Base-by-base conservation (phyloP, 2,329 filamentous ascomycete species). In the Calonectria pauciramosa region DNA sequence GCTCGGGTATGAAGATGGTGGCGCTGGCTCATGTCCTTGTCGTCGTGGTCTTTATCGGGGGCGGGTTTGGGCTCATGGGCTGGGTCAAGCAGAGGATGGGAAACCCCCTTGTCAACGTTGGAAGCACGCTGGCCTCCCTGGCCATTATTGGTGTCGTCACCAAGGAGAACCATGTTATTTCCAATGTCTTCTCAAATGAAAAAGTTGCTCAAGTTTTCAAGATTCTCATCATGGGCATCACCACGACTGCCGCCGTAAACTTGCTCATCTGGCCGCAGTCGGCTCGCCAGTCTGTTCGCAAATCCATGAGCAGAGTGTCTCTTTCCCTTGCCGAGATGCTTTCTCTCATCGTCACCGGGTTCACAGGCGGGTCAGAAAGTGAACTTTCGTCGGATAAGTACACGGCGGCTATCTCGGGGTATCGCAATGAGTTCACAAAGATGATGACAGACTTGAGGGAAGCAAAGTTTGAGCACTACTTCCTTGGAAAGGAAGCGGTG, bases 71-170 rank as follows among this genome's bases (percentile, higher is more conserved):
- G 0, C 93, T 98, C 77, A 90, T 98, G 38, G 96, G 95, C 28
- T 97, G 95, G 95, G 91, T 94, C 63, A 97, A 97, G 84, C 94
- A 96, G 82, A 92, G 89, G 76, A 89, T 95, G 77, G 93, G 93
- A 72, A 93, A 94, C 77, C 94, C 95, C 2, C 86, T 97, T 49
- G 95, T 97, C 76, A 96, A 96, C 80, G 94, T 96, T 23, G 95
- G 94, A 47, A 96, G 94, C 77, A 98, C 96, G 26, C 89, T 98
- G 73, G 93, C 96, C 2, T 96, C 95, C 16, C 91, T 99, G 68
- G 95, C 95, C 49, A 94, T 97, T 72, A 98, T 98, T 80, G 96
- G 94, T 1, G 92, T 98, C 41, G 88, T 98, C 74, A 98, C 96
- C 3, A 98, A 96, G 83, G 96, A 98, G 82, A 96, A 95, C 44